phyloP scores from a whole-genome alignment of 192 early-diverging fungal genomes.

The Phlyctochytrium planicorne region DNA sequence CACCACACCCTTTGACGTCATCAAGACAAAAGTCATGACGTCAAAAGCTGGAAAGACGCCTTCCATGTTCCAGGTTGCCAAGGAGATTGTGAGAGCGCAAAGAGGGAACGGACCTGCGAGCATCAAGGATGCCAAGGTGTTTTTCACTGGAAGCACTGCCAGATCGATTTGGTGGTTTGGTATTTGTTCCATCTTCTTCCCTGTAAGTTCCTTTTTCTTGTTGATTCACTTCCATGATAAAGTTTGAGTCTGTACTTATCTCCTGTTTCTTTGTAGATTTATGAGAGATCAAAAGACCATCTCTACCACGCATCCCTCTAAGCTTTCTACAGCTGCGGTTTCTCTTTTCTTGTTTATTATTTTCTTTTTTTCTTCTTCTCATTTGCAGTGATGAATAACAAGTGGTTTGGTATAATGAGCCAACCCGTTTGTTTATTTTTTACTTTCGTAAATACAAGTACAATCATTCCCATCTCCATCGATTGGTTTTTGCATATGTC shows the following conservation, averaged over 20 bases:
- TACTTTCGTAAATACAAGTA: no score
- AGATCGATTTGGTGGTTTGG: slow-evolving; percentile 74
- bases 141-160: slow-evolving; percentile 65
- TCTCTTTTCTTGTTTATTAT: no score
- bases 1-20: slow-evolving; percentile 74
- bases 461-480: no score
- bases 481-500: no score
- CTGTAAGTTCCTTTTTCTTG: slow-evolving; percentile 27
- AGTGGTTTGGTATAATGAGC: no score
- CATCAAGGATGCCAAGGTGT: slow-evolving; percentile 31
- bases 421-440: no score
- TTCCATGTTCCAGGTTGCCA: slow-evolving; percentile 11
- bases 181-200: slow-evolving; percentile 78
- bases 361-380: no score
- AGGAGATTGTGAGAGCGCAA: slow-evolving; percentile 26
- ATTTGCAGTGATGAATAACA: no score
- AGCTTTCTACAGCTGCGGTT: no score
- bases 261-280: background rate
- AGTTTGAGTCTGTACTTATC: no score
- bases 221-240: background rate
- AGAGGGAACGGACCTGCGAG: slow-evolving; percentile 4
- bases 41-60: slow-evolving; percentile 3
- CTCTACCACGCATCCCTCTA: background rate
- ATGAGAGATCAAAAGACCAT: slow-evolving; percentile 2
- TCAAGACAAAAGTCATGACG: slow-evolving; percentile 70